Evolutionary conservation across 306 rosid genomes (phyloP), one percentile per base, ranked within the genome.

Genomic region (Neltuma alba): DNA sequence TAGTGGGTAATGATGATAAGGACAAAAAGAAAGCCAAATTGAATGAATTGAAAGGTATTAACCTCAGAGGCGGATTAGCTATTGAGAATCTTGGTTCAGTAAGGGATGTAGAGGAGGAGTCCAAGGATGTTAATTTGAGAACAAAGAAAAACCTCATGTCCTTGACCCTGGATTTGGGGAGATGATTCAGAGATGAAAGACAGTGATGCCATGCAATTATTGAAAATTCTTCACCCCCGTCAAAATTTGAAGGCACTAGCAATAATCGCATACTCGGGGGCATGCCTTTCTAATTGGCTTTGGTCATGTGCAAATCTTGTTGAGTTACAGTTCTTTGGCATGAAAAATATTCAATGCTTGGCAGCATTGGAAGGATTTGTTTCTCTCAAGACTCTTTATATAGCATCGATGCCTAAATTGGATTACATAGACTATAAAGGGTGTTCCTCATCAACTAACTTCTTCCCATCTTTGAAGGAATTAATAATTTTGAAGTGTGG

Each of bases 301-400:
- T 52, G 27, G 55, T 52, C 0, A 12, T 62, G 54, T 9, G 1
- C 7, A 50, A 72, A 52, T 34, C 31, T 73, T 9, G 38, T 54
- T 54, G 3, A 23, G n/a, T 10, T 73, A 2, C 0, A 0, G 2
- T 1, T 73, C 4, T 7, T 0, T 50, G 0, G 0, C 7, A 50
- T 50, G 2, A 0, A 0, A 1, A 54, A 27, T n/a, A 54, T 50
- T 2, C 67, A 52, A 23, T n/a, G 36, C 21, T 18, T 52, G 31
- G 15, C 66, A 54, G 15, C 13, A 1, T 21, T 54, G 45, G 62
- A 36, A 34, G 30, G 11, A 36, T 11, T 73, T 30, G n/a, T 42
- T 3, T 73, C 6, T 1, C 54, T 74, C 14, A 25, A 74, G 47
- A 9, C 9, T 13, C 37, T 54, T 0, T 0, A 0, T 0, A 55